These are phyloP conservation scores for Podospora fimiseda DNA, from an alignment of 495 filamentous ascomycete species.

Conservation along the genomic window DNA sequence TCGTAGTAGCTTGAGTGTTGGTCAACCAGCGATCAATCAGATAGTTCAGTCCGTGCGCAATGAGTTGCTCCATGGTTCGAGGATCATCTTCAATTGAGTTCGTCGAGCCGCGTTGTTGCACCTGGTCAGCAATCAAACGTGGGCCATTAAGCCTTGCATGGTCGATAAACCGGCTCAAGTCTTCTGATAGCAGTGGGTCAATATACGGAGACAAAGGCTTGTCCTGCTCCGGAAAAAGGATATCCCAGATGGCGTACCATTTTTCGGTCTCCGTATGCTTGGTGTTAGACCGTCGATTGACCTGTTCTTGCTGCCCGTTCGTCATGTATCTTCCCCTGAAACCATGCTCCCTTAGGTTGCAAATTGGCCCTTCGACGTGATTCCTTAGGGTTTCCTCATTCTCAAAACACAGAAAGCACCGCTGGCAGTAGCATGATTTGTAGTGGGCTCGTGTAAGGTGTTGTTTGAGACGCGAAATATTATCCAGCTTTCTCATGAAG, in stretches of 20 bases:
- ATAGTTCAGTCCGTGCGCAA: neutral
- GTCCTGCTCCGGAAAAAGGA: neutral
- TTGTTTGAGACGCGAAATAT: neutral
- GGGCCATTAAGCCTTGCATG: neutral
- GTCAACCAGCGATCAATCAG: neutral
- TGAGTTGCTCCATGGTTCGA: neutral
- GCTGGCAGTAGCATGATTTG: neutral
- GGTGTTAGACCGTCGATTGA: neutral
- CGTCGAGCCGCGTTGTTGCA: neutral
- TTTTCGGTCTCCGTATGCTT: neutral
- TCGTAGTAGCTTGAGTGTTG: too few relatives aligned
- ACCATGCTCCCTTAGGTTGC: neutral
- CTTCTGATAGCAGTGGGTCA: neutral
- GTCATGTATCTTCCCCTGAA: neutral
- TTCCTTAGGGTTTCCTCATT: neutral
- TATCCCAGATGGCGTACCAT: neutral
- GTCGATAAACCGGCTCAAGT: neutral
- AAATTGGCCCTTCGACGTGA: neutral
- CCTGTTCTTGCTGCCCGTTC: neutral
- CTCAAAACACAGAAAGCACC: neutral
- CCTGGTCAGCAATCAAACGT: neutral
- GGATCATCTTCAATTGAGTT: neutral
- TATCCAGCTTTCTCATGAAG: neutral
- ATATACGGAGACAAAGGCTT: neutral
- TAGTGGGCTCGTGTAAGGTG: neutral